phyloP scores from a whole-genome alignment of 345 rosid species.

The Salix arbutifolia region DNA sequence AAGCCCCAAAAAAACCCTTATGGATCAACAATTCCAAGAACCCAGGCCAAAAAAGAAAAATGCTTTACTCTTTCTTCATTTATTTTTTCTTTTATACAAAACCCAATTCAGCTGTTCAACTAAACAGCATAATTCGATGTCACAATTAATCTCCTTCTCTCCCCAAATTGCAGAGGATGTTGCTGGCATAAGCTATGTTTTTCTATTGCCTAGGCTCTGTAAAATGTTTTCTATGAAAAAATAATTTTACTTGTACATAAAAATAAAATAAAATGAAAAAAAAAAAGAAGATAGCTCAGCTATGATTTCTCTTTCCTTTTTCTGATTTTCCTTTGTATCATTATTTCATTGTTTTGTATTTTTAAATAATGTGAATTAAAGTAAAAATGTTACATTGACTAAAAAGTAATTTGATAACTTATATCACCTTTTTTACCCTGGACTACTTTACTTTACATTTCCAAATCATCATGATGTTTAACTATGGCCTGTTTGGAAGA shows the following conservation, averaged over 20 bases:
- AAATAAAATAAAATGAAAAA: not conserved
- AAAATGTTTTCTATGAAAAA: not conserved
- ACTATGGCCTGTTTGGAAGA: no score
- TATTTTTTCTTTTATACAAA: not conserved
- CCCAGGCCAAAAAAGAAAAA: not conserved
- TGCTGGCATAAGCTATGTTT: not conserved
- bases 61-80: not conserved
- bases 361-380: not conserved
- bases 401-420: no score
- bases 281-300: not conserved
- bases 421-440: no score
- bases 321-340: not conserved
- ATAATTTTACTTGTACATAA: not conserved
- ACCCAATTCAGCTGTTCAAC: slow-evolving; percentile 5
- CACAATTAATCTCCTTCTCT: not conserved
- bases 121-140: not conserved
- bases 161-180: not conserved
- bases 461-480: no score
- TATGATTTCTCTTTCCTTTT: not conserved
- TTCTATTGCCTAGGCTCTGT: not conserved
- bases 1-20: slow-evolving; percentile 11
- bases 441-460: no score
- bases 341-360: not conserved
- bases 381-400: no score
- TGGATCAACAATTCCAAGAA: slow-evolving; percentile 10